Conservation (phyloP, 768 basidiomycete genomes). For the Tremella mesenterica region DNA sequence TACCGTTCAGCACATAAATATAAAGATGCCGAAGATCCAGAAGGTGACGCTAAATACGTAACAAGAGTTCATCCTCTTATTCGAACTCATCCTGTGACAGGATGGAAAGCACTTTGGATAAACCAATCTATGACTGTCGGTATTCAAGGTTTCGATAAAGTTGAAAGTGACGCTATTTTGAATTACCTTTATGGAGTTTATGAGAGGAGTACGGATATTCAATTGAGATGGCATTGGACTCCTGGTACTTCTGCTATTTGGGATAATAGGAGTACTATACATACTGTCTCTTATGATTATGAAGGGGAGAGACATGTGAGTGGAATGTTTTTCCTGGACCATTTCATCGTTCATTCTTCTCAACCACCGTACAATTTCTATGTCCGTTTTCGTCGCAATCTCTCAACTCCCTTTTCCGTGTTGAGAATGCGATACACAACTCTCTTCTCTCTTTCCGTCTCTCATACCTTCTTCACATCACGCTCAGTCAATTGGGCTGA, state of each 20-base stretch:
- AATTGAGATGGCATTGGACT: constrained; percentile 46
- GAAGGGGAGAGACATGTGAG: constrained; percentile 39
- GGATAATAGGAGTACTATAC: constrained; percentile 44
- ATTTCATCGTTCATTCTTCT: background rate
- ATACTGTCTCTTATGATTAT: constrained; percentile 47
- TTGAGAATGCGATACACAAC: no score
- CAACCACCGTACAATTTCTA: constrained; percentile 1
- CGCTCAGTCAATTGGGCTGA: no score
- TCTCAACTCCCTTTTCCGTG: background rate
- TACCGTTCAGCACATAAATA: constrained; percentile 40
- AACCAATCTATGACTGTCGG: constrained; percentile 43
- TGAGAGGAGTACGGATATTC: constrained; percentile 40
- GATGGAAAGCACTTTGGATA: constrained; percentile 43
- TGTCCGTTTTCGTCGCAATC: background rate
- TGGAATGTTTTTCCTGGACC: background rate
- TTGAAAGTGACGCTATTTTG: constrained; percentile 43
- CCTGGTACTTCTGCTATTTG: constrained; percentile 42
- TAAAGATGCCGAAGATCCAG: constrained; percentile 30
- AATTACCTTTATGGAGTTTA: constrained; percentile 40
- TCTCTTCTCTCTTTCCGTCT: no score
- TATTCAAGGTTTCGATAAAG: constrained; percentile 43
- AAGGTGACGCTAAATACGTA: constrained; percentile 17
- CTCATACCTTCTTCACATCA: no score
- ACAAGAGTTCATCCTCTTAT: constrained; percentile 20
- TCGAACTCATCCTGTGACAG: constrained; percentile 32